These are phyloP conservation scores for Thymus quinquecostatus DNA, from an alignment of 257 asterid genomes.

Conservation along the genomic window DNA sequence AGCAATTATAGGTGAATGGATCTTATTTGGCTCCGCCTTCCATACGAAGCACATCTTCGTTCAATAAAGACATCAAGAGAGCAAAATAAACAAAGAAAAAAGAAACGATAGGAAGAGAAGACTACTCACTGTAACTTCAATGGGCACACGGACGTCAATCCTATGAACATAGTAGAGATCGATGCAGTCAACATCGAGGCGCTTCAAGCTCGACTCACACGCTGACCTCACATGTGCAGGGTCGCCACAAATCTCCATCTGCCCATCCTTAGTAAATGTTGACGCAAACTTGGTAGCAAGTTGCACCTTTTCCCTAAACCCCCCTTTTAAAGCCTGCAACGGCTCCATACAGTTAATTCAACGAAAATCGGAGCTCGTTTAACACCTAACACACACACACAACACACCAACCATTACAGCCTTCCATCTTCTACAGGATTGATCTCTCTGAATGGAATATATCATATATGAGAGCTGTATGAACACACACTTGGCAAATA, in stretches of 20 bases:
- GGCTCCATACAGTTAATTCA: not conserved
- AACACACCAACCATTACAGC: not conserved
- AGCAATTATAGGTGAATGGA: too few relatives aligned
- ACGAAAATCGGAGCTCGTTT: not conserved
- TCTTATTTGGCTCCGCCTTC: too few relatives aligned
- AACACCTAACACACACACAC: not conserved
- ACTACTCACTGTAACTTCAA: constrained; percentile 47
- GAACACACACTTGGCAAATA: too few relatives aligned
- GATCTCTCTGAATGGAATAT: too few relatives aligned
- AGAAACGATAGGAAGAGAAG: not conserved
- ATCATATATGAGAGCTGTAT: too few relatives aligned
- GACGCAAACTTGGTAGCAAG: constrained; percentile 50
- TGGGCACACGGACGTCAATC: constrained; percentile 32
- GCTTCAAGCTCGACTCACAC: constrained; percentile 55
- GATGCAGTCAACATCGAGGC: constrained; percentile 48
- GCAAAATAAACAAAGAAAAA: too few relatives aligned
- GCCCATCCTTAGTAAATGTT: constrained; percentile 12
- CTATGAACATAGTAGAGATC: constrained; percentile 55
- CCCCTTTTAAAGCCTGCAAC: constrained; percentile 52
- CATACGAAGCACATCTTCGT: too few relatives aligned
- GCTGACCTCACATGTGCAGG: constrained; percentile 47
- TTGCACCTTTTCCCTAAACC: constrained; percentile 45
- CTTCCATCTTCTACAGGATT: too few relatives aligned
- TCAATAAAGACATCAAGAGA: too few relatives aligned
- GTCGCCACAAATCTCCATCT: constrained; percentile 36